These are phyloP conservation scores for Penicillium sp. DNA, from an alignment of 2,329 filamentous ascomycete species.

Conservation along the genomic window DNA sequence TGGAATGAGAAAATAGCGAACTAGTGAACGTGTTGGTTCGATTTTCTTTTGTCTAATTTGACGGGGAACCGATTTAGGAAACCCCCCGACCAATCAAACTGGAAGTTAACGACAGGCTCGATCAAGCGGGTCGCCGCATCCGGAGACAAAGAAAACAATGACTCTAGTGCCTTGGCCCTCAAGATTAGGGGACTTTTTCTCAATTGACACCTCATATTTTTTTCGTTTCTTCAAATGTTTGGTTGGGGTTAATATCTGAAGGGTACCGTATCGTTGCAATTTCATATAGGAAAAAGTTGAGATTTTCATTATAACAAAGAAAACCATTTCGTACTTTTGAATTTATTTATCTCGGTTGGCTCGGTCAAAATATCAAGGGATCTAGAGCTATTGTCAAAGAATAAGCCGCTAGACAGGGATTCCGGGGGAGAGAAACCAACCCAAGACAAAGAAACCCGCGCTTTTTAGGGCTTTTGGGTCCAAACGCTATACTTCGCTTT, in stretches of 20 bases:
- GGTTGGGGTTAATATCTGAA: neutral
- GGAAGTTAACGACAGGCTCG: neutral
- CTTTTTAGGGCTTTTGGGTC: slow-evolving; percentile 10
- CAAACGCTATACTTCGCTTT: slow-evolving; percentile 9
- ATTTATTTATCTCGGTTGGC: slow-evolving; percentile 17
- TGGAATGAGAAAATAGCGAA: no score
- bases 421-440: slow-evolving; percentile 1
- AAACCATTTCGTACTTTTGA: neutral
- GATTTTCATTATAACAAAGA: slow-evolving; percentile 1
- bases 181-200: neutral
- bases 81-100: neutral
- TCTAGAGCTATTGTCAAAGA: slow-evolving; percentile 20
- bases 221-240: neutral
- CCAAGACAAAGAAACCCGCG: slow-evolving; percentile 8
- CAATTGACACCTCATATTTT: neutral
- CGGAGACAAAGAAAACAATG: slow-evolving; percentile 30
- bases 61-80: slow-evolving; percentile 15
- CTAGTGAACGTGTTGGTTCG: no score
- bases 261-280: neutral
- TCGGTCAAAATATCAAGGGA: slow-evolving; percentile 19
- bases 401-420: slow-evolving; percentile 14
- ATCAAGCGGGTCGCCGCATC: slow-evolving; percentile 22
- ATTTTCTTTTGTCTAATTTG: slow-evolving; percentile 17
- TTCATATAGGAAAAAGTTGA: neutral
- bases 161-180: slow-evolving; percentile 14